phyloP scores from a whole-genome alignment of 2,329 filamentous ascomycete species.

The Aspergillus brunneoviolaceus region DNA sequence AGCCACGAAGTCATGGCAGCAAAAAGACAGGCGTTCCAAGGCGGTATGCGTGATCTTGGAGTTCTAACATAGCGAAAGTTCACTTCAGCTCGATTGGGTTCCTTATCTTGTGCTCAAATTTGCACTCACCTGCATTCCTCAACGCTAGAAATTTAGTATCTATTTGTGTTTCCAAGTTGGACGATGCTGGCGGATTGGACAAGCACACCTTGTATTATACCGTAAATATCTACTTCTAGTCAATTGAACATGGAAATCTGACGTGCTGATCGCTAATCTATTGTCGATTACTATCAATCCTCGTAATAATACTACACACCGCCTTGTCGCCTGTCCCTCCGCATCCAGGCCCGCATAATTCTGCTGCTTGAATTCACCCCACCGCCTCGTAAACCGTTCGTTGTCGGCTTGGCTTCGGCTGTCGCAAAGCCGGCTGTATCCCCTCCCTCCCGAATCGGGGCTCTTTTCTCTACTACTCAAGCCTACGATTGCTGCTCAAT shows the following conservation, averaged over 20 bases:
- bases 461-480: background rate
- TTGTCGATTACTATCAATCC: background rate
- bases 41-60: constrained; percentile 17
- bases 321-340: background rate
- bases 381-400: background rate
- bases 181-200: background rate
- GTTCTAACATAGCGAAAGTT: constrained; percentile 19
- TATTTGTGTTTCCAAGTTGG: background rate
- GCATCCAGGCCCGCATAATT: background rate
- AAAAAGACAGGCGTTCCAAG: constrained; percentile 19
- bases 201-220: background rate
- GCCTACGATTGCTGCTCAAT: background rate
- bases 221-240: constrained; percentile 1
- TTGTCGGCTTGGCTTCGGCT: background rate
- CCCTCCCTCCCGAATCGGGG: background rate
- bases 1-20: constrained; percentile 13
- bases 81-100: background rate
- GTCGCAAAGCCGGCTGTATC: background rate
- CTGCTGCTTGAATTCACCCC: background rate
- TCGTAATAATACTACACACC: background rate
- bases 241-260: background rate
- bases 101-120: background rate
- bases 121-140: background rate
- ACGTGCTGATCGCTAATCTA: background rate
- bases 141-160: background rate